Evolutionary conservation across 495 filamentous ascomycete species (phyloP).

Genomic region (Parathielavia appendiculata): DNA sequence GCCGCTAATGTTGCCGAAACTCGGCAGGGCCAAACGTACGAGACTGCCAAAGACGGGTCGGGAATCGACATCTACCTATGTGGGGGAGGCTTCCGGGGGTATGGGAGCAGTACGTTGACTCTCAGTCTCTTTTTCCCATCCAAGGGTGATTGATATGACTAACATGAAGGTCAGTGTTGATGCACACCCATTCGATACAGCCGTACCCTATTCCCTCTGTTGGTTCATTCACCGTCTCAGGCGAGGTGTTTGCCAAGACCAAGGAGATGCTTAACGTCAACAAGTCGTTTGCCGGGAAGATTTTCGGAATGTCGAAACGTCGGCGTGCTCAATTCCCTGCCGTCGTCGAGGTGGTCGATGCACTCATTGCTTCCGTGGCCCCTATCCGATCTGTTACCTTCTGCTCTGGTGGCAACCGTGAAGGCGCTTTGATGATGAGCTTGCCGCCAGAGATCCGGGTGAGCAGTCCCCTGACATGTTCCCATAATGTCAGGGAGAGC

Average conservation of each 20-base stretch:
- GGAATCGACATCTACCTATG: conserved; percentile 78
- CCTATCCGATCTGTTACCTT: conserved; percentile 69
- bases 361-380: conserved; percentile 63
- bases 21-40: conserved; percentile 40
- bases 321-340: conserved; percentile 78
- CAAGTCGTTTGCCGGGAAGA: conserved; percentile 49
- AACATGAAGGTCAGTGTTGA: conserved; percentile 44
- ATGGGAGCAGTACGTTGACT: conserved; percentile 55
- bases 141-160: too few relatives aligned
- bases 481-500: conserved; percentile 13
- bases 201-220: conserved; percentile 83
- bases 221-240: conserved; percentile 68
- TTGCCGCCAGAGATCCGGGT: conserved; percentile 54
- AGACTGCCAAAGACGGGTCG: conserved; percentile 36
- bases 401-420: conserved; percentile 79
- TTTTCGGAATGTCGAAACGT: conserved; percentile 80
- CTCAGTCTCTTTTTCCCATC: too few relatives aligned
- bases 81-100: conserved; percentile 86
- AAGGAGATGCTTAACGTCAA: conserved; percentile 53
- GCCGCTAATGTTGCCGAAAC: conserved; percentile 44
- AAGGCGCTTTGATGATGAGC: conserved; percentile 70
- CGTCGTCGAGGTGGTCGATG: conserved; percentile 70
- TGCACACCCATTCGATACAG: conserved; percentile 59
- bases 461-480: conserved; percentile 56
- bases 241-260: conserved; percentile 57